A percentile compares a stretch with the other conserved stretches of the same genome.
Evolutionary conservation across 768 basidiomycete genomes (phyloP).

Genomic region (Xerocomus potaroensis): DNA sequence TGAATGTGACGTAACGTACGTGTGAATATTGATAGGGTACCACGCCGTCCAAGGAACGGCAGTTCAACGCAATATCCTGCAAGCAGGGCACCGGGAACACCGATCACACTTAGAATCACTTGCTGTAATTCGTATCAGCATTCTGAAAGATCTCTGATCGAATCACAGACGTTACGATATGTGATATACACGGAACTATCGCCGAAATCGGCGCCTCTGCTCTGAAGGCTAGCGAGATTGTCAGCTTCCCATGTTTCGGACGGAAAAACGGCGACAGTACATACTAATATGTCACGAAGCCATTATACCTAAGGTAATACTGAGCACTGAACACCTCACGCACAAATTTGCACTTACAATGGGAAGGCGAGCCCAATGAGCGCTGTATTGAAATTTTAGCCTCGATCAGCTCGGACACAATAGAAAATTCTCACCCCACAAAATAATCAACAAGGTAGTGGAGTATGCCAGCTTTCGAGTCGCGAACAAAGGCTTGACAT

Average conservation of each 20-base stretch:
- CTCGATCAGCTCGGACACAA: background rate
- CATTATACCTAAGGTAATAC: constrained; percentile 39
- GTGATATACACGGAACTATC: constrained; percentile 67
- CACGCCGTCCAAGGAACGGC: constrained; percentile 47
- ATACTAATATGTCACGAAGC: constrained; percentile 52
- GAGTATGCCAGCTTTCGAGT: constrained; percentile 48
- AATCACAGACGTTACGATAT: constrained; percentile 58
- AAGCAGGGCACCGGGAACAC: constrained; percentile 53
- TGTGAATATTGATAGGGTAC: constrained; percentile 50
- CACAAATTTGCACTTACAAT: constrained; percentile 36
- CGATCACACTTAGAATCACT: constrained; percentile 54
- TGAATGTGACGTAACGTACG: constrained; percentile 23
- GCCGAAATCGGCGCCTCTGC: constrained; percentile 65
- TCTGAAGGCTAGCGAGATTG: constrained; percentile 45
- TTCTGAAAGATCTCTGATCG: background rate
- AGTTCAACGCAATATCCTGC: constrained; percentile 53
- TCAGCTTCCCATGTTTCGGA: background rate
- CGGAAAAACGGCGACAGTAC: background rate
- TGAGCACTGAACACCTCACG: background rate
- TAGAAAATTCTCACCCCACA: constrained; percentile 41
- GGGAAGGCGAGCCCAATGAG: constrained; percentile 78
- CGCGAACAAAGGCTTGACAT: constrained; percentile 47
- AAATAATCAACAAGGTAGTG: constrained; percentile 45
- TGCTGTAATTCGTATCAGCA: constrained; percentile 31
- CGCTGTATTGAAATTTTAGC: constrained; percentile 35